Conservation (phyloP, 2,329 filamentous ascomycete genomes). For the Capronia coronata region DNA sequence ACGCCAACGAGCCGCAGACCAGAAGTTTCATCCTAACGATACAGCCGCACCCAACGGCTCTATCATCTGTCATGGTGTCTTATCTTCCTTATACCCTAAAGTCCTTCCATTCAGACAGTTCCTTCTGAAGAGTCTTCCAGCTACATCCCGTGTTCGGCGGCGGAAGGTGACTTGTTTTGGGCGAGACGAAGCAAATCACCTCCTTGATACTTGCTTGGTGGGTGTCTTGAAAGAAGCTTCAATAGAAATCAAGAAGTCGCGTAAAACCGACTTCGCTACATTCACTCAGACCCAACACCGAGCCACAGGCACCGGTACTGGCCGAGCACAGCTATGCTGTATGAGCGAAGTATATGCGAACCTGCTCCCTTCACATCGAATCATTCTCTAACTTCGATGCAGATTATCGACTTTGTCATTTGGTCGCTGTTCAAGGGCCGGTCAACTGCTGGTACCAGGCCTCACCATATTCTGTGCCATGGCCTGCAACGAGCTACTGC, state of each 20-base stretch:
- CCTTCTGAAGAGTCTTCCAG: conserved; percentile 20
- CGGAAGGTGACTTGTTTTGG: conserved; percentile 51
- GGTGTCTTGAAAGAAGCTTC: conserved; percentile 43
- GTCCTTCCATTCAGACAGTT: conserved; percentile 25
- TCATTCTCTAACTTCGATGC: conserved; percentile 2
- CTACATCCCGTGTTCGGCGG: conserved; percentile 42
- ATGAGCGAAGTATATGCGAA: conserved; percentile 55
- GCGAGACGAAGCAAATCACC: conserved; percentile 39
- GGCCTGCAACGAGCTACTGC: conserved; percentile 54
- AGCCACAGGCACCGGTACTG: conserved; percentile 33
- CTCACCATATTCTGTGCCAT: conserved; percentile 73
- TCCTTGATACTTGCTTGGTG: conserved; percentile 67
- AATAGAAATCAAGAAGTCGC: conserved; percentile 32
- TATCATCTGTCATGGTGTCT: conserved; percentile 16
- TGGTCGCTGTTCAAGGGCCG: conserved; percentile 65
- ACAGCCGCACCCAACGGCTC: background rate
- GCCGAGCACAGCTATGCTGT: conserved; percentile 42
- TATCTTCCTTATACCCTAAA: conserved; percentile 24
- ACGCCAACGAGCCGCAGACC: conserved; percentile 10
- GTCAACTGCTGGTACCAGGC: conserved; percentile 42
- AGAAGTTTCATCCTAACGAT: background rate
- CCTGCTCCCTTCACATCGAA: background rate
- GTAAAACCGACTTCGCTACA: conserved; percentile 51
- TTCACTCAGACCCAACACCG: conserved; percentile 57
- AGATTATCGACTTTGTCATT: conserved; percentile 73